A percentile compares a stretch with the other conserved stretches of the same genome.
Evolutionary conservation across 371 early-diverging fungal genomes (phyloP).

Genomic region (Mucor circinelloides): DNA sequence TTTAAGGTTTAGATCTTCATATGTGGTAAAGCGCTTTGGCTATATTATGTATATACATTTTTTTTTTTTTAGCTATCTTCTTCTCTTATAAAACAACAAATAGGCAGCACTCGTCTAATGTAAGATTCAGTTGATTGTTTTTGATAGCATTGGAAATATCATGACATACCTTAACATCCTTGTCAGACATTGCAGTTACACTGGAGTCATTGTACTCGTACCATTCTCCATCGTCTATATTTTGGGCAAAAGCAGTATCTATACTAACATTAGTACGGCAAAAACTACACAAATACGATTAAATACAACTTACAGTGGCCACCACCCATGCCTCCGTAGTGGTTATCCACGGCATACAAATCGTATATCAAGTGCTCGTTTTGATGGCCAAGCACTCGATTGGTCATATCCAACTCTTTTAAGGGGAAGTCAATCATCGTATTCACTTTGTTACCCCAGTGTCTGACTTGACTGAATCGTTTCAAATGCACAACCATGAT

Average conservation of each 20-base stretch:
- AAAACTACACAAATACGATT: slow-evolving; percentile 10
- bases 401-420: slow-evolving; percentile 39
- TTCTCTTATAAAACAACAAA: slow-evolving; percentile 28
- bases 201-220: slow-evolving; percentile 88
- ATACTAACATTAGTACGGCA: not conserved
- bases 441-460: slow-evolving; percentile 62
- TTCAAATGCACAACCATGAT: slow-evolving; percentile 68
- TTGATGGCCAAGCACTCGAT: slow-evolving; percentile 22
- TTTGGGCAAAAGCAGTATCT: slow-evolving; percentile 90
- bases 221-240: slow-evolving; percentile 69
- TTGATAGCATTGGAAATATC: slow-evolving; percentile 20
- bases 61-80: not conserved
- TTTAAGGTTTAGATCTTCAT: no score
- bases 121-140: not conserved
- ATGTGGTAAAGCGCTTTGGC: no score
- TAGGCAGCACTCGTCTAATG: slow-evolving; percentile 76
- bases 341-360: slow-evolving; percentile 88
- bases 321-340: slow-evolving; percentile 89
- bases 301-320: slow-evolving; percentile 77
- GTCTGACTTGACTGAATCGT: slow-evolving; percentile 65
- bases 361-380: slow-evolving; percentile 68
- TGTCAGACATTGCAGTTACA: slow-evolving; percentile 61
- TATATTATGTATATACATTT: not conserved
- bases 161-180: slow-evolving; percentile 51
- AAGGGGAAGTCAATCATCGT: slow-evolving; percentile 68